Conservation (phyloP, 2,329 filamentous ascomycete species). For the Emericellopsis cladophorae region DNA sequence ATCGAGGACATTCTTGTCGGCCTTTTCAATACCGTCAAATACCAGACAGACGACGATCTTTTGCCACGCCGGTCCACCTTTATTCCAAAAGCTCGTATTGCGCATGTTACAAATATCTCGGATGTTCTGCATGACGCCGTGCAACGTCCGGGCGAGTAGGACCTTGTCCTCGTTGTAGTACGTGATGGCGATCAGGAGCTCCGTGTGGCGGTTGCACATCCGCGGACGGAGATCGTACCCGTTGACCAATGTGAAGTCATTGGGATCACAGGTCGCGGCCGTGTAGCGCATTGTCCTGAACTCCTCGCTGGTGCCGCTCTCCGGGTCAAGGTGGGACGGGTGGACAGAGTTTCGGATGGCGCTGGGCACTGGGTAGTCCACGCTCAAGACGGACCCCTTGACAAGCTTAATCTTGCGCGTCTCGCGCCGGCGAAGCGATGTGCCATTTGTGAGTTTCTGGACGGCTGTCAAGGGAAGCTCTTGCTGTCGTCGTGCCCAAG, state of each 20-base stretch:
- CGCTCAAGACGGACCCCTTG: conserved; percentile 81
- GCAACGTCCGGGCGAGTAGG: conserved; percentile 71
- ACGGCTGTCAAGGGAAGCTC: conserved; percentile 35
- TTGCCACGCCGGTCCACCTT: conserved; percentile 88
- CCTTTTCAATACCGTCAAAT: conserved; percentile 89
- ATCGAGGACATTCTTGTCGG: conserved; percentile 82
- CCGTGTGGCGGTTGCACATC: conserved; percentile 93
- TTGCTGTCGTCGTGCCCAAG: conserved; percentile 60
- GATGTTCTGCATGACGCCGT: conserved; percentile 94
- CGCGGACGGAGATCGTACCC: conserved; percentile 86
- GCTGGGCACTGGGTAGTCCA: conserved; percentile 84
- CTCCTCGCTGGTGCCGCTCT: conserved; percentile 70
- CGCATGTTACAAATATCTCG: conserved; percentile 91
- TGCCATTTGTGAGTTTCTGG: conserved; percentile 26
- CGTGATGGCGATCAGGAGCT: conserved; percentile 83
- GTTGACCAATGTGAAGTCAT: conserved; percentile 91
- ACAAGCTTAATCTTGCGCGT: conserved; percentile 92
- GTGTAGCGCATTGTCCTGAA: conserved; percentile 94
- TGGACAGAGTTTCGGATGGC: conserved; percentile 90
- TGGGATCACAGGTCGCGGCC: conserved; percentile 83
- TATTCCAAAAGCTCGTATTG: conserved; percentile 95
- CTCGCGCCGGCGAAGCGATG: conserved; percentile 73
- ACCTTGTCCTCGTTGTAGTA: conserved; percentile 97
- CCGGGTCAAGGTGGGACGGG: conserved; percentile 72
- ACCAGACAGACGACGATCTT: conserved; percentile 91